A percentile compares a stretch with the other conserved stretches of the same genome.
phyloP scores from a whole-genome alignment of 768 basidiomycete species.

The Basidioascus undulatus region DNA sequence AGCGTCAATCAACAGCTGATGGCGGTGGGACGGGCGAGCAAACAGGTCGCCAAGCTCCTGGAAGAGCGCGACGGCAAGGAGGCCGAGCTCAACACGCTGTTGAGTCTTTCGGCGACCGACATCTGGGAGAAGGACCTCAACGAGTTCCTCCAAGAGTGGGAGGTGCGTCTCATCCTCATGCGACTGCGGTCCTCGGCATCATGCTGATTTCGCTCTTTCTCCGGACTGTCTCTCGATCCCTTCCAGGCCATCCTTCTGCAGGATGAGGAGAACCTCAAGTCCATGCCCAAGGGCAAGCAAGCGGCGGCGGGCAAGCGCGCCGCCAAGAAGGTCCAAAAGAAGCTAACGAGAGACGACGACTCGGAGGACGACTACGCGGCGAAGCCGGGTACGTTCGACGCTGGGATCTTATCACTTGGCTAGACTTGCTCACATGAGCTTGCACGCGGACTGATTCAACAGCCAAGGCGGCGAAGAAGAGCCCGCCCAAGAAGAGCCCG shows the following conservation, averaged over 20 bases:
- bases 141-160: conserved; percentile 57
- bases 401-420: too few relatives aligned
- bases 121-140: conserved; percentile 84
- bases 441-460: too few relatives aligned
- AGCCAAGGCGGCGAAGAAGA: conserved; percentile 24
- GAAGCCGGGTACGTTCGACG: too few relatives aligned
- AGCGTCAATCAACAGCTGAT: neutral
- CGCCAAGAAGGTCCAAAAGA: conserved; percentile 20
- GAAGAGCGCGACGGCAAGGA: conserved; percentile 64
- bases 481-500: too few relatives aligned
- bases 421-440: too few relatives aligned
- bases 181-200: neutral
- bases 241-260: conserved; percentile 14
- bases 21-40: neutral
- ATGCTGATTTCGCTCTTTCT: conserved; percentile 2
- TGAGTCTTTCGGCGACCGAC: conserved; percentile 51
- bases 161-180: conserved; percentile 27
- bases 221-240: neutral
- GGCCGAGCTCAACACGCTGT: conserved; percentile 45
- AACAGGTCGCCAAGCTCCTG: conserved; percentile 57
- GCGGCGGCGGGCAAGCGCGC: conserved; percentile 24
- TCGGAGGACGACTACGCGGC: conserved; percentile 36
- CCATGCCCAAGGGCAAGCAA: conserved; percentile 31
- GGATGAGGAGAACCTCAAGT: conserved; percentile 28
- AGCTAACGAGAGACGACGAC: conserved; percentile 16